Conservation (phyloP, 2,329 filamentous ascomycete genomes). For the Epichloe baconii region DNA sequence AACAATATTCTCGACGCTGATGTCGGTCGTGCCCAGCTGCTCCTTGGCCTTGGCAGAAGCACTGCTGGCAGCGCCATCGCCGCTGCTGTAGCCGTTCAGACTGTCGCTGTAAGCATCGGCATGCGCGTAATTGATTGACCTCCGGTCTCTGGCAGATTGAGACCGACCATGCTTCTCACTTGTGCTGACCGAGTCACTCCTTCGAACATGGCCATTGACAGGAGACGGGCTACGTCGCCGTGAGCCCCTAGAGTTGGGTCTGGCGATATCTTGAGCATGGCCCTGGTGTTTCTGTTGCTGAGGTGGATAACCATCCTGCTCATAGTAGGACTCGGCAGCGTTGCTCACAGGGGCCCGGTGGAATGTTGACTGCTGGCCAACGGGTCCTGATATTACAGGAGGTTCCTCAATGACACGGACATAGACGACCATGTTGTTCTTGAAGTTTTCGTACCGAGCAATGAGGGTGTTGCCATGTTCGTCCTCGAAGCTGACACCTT, state of each 20-base stretch:
- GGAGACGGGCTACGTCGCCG: slow-evolving; percentile 71
- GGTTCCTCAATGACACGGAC: slow-evolving; percentile 67
- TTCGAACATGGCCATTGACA: slow-evolving; percentile 51
- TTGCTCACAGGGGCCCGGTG: slow-evolving; percentile 33
- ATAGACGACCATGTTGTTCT: slow-evolving; percentile 83
- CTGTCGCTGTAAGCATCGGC: slow-evolving; percentile 53
- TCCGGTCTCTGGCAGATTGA: slow-evolving; percentile 56
- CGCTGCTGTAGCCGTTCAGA: slow-evolving; percentile 70
- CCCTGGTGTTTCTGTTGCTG: slow-evolving; percentile 31
- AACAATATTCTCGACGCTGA: slow-evolving; percentile 95
- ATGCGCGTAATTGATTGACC: slow-evolving; percentile 28
- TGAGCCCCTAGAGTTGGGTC: slow-evolving; percentile 57
- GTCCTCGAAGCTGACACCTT: slow-evolving; percentile 92
- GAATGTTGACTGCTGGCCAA: slow-evolving; percentile 31
- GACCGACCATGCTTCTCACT: slow-evolving; percentile 53
- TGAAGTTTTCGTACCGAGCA: slow-evolving; percentile 90
- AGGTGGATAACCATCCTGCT: slow-evolving; percentile 34
- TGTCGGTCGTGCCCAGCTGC: slow-evolving; percentile 85
- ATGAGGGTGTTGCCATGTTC: slow-evolving; percentile 81
- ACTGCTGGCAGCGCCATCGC: slow-evolving; percentile 67
- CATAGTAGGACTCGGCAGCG: slow-evolving; percentile 33
- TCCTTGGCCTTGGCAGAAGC: slow-evolving; percentile 64
- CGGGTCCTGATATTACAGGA: slow-evolving; percentile 33
- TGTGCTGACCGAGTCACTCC: slow-evolving; percentile 60
- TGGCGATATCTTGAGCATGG: slow-evolving; percentile 48